phyloP scores from a whole-genome alignment of 768 basidiomycete species.

The Termitomyces heimii region DNA sequence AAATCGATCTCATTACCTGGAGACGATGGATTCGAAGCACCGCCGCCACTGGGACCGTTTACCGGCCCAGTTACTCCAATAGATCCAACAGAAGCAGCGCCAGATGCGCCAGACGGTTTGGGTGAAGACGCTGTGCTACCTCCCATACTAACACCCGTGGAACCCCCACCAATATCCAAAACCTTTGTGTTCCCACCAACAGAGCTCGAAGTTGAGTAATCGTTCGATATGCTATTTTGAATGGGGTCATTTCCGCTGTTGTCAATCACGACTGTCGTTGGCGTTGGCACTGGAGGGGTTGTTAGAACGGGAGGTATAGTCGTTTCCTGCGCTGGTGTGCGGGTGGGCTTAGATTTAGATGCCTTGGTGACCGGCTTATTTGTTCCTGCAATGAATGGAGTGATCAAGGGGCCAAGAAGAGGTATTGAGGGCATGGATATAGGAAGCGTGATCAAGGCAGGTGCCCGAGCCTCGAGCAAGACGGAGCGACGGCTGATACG shows the following conservation, averaged over 20 bases:
- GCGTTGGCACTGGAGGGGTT: conserved; percentile 4
- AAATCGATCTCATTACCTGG: not conserved
- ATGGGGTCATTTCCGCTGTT: not conserved
- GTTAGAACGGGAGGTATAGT: conserved; percentile 11
- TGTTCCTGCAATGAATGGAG: conserved; percentile 24
- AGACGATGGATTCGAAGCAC: not conserved
- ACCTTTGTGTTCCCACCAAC: not conserved
- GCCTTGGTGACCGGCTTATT: conserved; percentile 13
- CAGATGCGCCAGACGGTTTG: not conserved
- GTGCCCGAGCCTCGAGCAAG: conserved; percentile 25
- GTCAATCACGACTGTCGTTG: conserved; percentile 3
- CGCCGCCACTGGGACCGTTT: not conserved
- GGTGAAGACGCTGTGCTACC: conserved; percentile 7
- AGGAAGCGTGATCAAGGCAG: conserved; percentile 31
- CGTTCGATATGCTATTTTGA: not conserved
- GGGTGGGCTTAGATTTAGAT: conserved; percentile 6
- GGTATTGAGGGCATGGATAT: conserved; percentile 35
- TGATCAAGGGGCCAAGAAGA: conserved; percentile 29
- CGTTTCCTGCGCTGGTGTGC: conserved; percentile 3
- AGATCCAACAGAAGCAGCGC: not conserved
- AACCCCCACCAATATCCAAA: not conserved
- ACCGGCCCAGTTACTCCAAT: not conserved
- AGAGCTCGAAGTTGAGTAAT: not conserved
- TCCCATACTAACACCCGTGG: not conserved
- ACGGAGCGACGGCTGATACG: conserved; percentile 1